These are phyloP conservation scores for Aspergillus floridensis DNA, from an alignment of 2,329 filamentous ascomycete species.

Conservation along the genomic window DNA sequence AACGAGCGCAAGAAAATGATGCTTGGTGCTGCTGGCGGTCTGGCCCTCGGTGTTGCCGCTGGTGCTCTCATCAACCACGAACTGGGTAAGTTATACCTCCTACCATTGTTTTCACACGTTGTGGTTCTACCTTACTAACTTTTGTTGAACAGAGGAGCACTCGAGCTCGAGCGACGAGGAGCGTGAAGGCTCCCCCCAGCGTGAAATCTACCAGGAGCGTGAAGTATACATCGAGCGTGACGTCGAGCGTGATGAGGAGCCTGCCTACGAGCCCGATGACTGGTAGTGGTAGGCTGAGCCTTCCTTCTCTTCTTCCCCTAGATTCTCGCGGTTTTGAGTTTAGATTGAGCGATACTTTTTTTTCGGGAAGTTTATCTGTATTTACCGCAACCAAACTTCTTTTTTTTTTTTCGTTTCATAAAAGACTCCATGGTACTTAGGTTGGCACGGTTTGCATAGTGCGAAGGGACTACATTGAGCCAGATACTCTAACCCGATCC, in stretches of 20 bases:
- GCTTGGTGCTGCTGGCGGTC: constrained; percentile 56
- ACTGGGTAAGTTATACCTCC: constrained; percentile 47
- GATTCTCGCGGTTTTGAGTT: background rate
- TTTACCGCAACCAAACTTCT: background rate
- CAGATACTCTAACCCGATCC: background rate
- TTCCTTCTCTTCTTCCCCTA: background rate
- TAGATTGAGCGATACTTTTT: background rate
- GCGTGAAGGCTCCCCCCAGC: background rate
- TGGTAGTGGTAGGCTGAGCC: constrained; percentile 1
- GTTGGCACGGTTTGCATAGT: background rate
- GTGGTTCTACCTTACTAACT: background rate
- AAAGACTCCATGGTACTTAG: background rate
- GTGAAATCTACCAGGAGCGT: background rate
- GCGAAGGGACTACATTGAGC: background rate
- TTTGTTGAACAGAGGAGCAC: constrained; percentile 6
- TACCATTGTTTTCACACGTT: background rate
- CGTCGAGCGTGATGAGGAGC: background rate
- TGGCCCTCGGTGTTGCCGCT: constrained; percentile 56
- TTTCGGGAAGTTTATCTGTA: background rate
- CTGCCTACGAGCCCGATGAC: background rate
- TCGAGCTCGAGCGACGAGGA: background rate
- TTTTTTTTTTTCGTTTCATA: background rate
- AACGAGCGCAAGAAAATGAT: constrained; percentile 53
- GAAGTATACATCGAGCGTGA: background rate
- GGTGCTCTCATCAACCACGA: constrained; percentile 58